Base-by-base conservation (phyloP, 805 yeast genomes). In the Tetrapisispora nanseiensis region DNA sequence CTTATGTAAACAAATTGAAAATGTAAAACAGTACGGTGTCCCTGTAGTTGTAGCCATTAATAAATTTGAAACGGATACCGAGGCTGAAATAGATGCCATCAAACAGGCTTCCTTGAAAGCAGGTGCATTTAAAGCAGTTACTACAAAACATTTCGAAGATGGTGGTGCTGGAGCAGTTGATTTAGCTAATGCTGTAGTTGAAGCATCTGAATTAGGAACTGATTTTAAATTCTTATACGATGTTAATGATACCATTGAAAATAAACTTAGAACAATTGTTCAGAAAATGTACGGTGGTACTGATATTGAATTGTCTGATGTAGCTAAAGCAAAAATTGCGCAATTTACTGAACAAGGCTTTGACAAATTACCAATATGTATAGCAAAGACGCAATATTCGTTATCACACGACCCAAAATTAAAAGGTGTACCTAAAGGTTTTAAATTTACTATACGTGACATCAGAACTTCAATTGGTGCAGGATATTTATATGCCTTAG, bases 301-400 rank as follows among this genome's bases (percentile, higher is more conserved):
- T 18, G 78, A 75, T 40, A 78, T 90, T 51, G 95, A 86, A 65
- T 77, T 87, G 46, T 73, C 82, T 34, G 90, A 86, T 23, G 75
- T 78, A 50, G 97, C 97, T 33, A 75, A 76, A 52, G 69, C 75
- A 57, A 87, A 87, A 67, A 80, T 90, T 51, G 86, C 80, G 48
- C 74, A 78, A 44, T 89, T 86, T 69, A 80, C 86, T 28, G 65
- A 71, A 40, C 96, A 87, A 70, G 97, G 97, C 2, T 90, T 82
- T 63, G 87, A 81, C 49, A 78, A 86, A 59, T 70, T 90, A 60
- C 98, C 97, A 44, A 81, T 90, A 54, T 90, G 98, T 68, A 84
- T 90, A 57, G 98, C 98, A 45, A 90, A 90, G 73, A 90, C 98
- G 2, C 98, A 90, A 66, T 90, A 90, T 71, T 86, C 96, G 1